Evolutionary conservation across 371 early-diverging fungal genomes (phyloP), one percentile per base, ranked within the genome.

Genomic region (Lichtheimia hyalospora): DNA sequence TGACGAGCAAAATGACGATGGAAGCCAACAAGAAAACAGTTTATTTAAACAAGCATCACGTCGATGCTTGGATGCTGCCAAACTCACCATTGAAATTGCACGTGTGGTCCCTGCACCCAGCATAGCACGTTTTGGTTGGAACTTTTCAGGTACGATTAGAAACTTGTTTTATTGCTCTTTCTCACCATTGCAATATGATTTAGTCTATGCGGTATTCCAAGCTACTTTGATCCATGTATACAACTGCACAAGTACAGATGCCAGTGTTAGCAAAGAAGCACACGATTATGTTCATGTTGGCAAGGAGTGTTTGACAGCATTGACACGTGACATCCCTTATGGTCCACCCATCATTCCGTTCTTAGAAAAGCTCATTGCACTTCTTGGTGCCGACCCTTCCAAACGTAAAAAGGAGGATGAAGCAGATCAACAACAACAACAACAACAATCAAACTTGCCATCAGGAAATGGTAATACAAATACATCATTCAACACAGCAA

Each of bases 31-130:
- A 21, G 18, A 46, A 46, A 21, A 46, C 18, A 82, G 77, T 46
- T 79, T 71, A 0, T 62, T 68, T 16, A 76, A 81, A 44, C 62
- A 70, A 42, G 66, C 73, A 14, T 23, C 62, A 15, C 63, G 62
- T 1, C 66, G 78, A 6, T 84, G 84, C 44, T 77, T 75, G 2
- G 60, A 69, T 12, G 81, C 84, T 2, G 87, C 87, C 16, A 84
- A 81, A 52, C 53, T 64, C 5, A 61, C 75, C 0, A 72, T 84
- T 42, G 80, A 83, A 56, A 69, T 85, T 53, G 84, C 84, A 13
- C 62, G 75, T 5, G 44, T 59, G 12, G 61, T 73, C 18, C 70
- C 73, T 1, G 48, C 51, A 15, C 57, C 62, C 18, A 62, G 67
- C 14, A 68, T 71, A 42, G 53, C 65, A 12, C 67, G 65, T n/a